Base-by-base conservation (phyloP, 371 early-diverging fungal genomes). In the Funneliformis caledonium region DNA sequence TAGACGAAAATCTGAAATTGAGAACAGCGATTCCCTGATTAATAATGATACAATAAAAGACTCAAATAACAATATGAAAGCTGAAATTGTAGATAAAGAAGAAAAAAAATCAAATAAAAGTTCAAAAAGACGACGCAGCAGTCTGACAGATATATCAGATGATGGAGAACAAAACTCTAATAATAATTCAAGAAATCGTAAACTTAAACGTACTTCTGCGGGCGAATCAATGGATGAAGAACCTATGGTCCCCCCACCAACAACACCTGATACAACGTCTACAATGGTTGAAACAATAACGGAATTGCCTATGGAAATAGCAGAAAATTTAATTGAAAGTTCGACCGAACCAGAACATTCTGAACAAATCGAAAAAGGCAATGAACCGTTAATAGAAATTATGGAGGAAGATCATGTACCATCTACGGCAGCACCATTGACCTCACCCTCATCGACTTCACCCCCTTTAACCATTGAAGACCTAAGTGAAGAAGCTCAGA, bases 121-220 rank as follows among this genome's bases (percentile, higher is more conserved):
- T 45, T 6, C 47, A 47, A 72, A 72, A 72, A 43, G 72, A 22
- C 26, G 72, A 14, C 72, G 50, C 26, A 72, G 72, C 47, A 72
- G n/a, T 22, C 22, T 45, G 4, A 72, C 47, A 22, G 72, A 72
- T 22, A 72, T 12, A 12, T 72, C 72, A 43, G 72, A 72, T 72
- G 48, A 45, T 11, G 47, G 26, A 26, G 14, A 47, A 72, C 48
- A 76, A 7, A 43, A 64, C 1, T 8, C 50, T 43, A 45, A 22
- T 43, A 75, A 75, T 47, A 5, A 50, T 50, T 42, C 31, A n/a
- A 19, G 19, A 60, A 48, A 19, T 47, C 47, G 26, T 7, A 74
- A 37, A n/a, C 12, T 37, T 22, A 62, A 76, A 10, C 22, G 26
- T 26, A 19, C 11, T 45, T 74, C 61, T 22, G 31, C 22, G 0